Evolutionary conservation across 2,329 filamentous ascomycete genomes (phyloP), one percentile per base, ranked within the genome.

Genomic region (Aureobasidium leucospermi): DNA sequence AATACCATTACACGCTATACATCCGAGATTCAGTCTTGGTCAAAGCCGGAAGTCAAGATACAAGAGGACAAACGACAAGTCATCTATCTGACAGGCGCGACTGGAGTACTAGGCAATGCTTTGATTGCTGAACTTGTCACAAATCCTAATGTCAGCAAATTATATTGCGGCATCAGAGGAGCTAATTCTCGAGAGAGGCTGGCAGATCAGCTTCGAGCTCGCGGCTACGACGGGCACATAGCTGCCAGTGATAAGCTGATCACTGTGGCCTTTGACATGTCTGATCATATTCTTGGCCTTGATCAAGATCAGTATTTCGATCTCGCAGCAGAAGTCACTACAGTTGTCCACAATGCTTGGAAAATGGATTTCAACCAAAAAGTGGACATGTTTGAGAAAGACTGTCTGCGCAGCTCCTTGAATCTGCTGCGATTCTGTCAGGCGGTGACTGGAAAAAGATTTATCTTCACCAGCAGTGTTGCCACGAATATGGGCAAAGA

Each of bases 311-410:
- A n/a, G n/a, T n/a, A n/a, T n/a, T n/a, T n/a, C n/a, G n/a, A n/a
- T n/a, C n/a, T n/a, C n/a, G n/a, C n/a, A n/a, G n/a, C n/a, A n/a
- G n/a, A n/a, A n/a, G 63, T 67, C 6, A 68, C 67, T 16, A 59
- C 63, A 39, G 62, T 72, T 52, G 66, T 73, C 29, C 71, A 74
- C 65, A 71, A 70, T 58, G 71, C 71, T 2, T 74, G 71, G 71
- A 65, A 68, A 3, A 70, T 74, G 32, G 65, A 72, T 59, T 72
- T 73, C 66, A 73, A 73, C 63, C 65, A 65, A 3, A 60, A 62
- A 7, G 67, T 70, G 11, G 65, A 68, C 51, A 63, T 65, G 46
- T 71, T 71, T 32, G 67, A 70, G 55, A 62, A 39, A 11, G 62
- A 71, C 63, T 71, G 69, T 60, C 60, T 71, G 11, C 61, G 61